Evolutionary conservation across 1,139 yeast genomes (phyloP).

Genomic region (Taphrina flavorubra): DNA sequence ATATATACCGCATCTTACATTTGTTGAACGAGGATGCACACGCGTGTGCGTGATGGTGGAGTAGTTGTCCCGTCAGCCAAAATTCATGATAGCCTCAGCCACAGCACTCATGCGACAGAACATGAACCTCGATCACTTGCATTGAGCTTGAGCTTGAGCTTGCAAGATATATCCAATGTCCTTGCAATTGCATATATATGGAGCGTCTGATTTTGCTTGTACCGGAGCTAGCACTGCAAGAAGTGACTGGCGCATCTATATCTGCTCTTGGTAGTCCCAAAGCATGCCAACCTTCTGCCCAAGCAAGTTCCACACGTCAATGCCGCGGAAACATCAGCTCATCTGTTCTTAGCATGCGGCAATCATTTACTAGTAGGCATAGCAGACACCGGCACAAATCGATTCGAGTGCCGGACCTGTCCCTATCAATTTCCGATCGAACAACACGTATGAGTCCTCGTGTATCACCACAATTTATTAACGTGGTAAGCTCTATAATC

Average conservation of each 20-base stretch:
- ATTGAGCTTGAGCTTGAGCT: too few relatives aligned
- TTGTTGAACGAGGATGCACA: too few relatives aligned
- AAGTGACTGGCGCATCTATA: too few relatives aligned
- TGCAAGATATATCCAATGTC: too few relatives aligned
- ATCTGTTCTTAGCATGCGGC: constrained; percentile 17
- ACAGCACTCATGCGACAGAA: not conserved
- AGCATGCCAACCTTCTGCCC: constrained; percentile 27
- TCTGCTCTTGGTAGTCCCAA: too few relatives aligned
- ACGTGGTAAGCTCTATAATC: constrained; percentile 64
- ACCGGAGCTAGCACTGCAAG: too few relatives aligned
- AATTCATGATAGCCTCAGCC: not conserved
- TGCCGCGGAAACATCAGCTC: not conserved
- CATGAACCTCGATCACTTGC: too few relatives aligned
- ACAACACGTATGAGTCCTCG: constrained; percentile 31
- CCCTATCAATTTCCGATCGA: constrained; percentile 44
- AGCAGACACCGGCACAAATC: constrained; percentile 32
- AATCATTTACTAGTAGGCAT: constrained; percentile 24
- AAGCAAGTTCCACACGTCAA: not conserved
- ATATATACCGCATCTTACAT: too few relatives aligned
- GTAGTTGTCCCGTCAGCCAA: not conserved
- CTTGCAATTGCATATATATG: too few relatives aligned
- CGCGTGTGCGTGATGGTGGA: not conserved
- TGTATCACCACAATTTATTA: not conserved
- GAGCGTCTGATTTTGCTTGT: too few relatives aligned
- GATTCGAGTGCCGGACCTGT: constrained; percentile 44